Evolutionary conservation across 805 yeast genomes (phyloP), one percentile per base, ranked within the genome.

Genomic region (Metschnikowia gelsemii): DNA sequence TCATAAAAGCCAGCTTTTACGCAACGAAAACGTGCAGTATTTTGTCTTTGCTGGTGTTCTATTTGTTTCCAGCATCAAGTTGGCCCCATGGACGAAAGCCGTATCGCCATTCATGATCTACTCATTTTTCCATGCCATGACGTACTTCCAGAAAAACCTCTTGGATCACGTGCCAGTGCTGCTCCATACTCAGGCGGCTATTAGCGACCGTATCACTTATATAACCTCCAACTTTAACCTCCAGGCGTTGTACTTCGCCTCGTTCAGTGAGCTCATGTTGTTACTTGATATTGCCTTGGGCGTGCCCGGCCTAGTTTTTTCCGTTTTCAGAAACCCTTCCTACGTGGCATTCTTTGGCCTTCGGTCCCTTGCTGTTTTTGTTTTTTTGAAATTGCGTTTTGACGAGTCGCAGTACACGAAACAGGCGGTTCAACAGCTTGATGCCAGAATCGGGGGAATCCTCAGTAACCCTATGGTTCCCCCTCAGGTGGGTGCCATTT

Each of bases 381-480:
- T 56, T 5, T 69, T 69, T 33, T 47, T 64, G 41, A 67, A 65
- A 43, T 58, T 67, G 41, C 59, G 73, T 43, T 66, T 49, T 49
- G 64, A 62, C 42, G 47, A 54, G 8, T 66, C 60, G 42, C 56
- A 53, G 45, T 64, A 58, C 47, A 60, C 71, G 14, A 58, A 58
- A 43, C 45, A 63, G 7, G 60, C 81, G 7, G 59, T 80, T 32
- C 62, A 63, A 11, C 73, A 72, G 38, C 72, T 73, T 50, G 76
- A 80, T 43, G 51, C 58, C 41, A 66, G 61, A 46, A 55, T 73
- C 14, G 72, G 66, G 4, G 43, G 47, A 41, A 25, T 45, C 42
- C 19, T 59, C 54, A 22, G 32, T n/a, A 34, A 45, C 40, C 54
- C 53, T 4, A 35, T 45, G 37, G 40, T 40, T 3, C 52, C 55